Percentiles rank a stretch among this genome's conserved stretches.
Evolutionary conservation across 2,329 filamentous ascomycete genomes (phyloP).

Genomic region (Phoma herbarum): DNA sequence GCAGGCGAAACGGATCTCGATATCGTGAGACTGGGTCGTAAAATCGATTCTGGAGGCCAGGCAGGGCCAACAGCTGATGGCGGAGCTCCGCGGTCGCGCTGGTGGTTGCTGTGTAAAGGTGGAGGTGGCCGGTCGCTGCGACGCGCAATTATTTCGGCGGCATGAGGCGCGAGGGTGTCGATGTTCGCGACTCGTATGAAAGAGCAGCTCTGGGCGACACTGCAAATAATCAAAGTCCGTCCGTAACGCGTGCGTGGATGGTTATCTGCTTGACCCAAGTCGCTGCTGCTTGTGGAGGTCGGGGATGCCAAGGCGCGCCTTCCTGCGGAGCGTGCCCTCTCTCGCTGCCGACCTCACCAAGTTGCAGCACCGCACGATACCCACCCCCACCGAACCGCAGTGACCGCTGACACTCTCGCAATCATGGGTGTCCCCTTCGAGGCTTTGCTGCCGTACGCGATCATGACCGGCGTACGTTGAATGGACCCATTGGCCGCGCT

Average conservation of each 20-base stretch:
- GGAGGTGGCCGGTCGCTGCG: slow-evolving; percentile 30
- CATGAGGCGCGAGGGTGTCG: slow-evolving; percentile 25
- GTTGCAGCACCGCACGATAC: slow-evolving; percentile 13
- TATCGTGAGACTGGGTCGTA: neutral
- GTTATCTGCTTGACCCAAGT: slow-evolving; percentile 39
- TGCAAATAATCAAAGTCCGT: slow-evolving; percentile 34
- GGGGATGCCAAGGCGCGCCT: slow-evolving; percentile 24
- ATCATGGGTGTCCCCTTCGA: slow-evolving; percentile 73
- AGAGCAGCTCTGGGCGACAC: slow-evolving; percentile 47
- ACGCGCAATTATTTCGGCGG: slow-evolving; percentile 37
- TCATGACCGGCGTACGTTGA: slow-evolving; percentile 66
- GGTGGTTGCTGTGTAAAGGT: slow-evolving; percentile 36
- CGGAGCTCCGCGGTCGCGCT: slow-evolving; percentile 35
- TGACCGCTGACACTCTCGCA: slow-evolving; percentile 40
- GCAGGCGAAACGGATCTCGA: neutral
- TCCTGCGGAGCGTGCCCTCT: slow-evolving; percentile 17
- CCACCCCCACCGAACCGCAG: slow-evolving; percentile 34
- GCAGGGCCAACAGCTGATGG: slow-evolving; percentile 8
- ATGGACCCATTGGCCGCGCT: slow-evolving; percentile 19
- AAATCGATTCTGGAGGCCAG: neutral
- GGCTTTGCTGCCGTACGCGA: slow-evolving; percentile 69
- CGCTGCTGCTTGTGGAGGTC: slow-evolving; percentile 38
- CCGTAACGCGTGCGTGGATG: slow-evolving; percentile 41
- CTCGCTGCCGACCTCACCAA: slow-evolving; percentile 22
- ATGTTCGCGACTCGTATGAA: slow-evolving; percentile 47